Evolutionary conservation across 306 rosid genomes (phyloP).

Genomic region (Lablab purpureus): DNA sequence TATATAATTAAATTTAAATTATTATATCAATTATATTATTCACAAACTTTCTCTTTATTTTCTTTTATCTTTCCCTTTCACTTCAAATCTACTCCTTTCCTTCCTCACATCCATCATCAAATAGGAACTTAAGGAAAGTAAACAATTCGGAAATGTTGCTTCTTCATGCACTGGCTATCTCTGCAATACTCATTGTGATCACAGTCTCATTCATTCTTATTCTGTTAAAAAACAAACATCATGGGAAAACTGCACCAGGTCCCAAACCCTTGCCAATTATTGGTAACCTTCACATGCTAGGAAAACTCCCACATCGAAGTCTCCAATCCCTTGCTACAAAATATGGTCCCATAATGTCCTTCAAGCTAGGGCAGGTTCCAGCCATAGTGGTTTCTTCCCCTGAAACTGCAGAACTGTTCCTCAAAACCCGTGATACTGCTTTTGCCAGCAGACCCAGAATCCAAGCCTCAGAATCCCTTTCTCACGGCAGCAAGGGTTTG

Average conservation of each 20-base stretch:
- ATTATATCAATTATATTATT: too few relatives aligned
- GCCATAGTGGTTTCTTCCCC: slow-evolving; percentile 52
- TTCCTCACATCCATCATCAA: too few relatives aligned
- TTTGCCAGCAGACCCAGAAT: slow-evolving; percentile 33
- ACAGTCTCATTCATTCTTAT: neutral
- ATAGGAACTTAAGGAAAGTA: too few relatives aligned
- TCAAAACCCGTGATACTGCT: slow-evolving; percentile 53
- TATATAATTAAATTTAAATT: too few relatives aligned
- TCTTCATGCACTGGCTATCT: neutral
- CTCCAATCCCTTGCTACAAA: slow-evolving; percentile 45
- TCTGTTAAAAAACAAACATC: neutral
- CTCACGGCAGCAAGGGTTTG: slow-evolving; percentile 36
- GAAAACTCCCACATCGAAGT: slow-evolving; percentile 41
- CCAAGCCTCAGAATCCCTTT: neutral
- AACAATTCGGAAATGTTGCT: neutral
- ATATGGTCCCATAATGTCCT: slow-evolving; percentile 58
- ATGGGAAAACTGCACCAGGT: slow-evolving; percentile 46
- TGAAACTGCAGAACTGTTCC: slow-evolving; percentile 54
- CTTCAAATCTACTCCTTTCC: too few relatives aligned
- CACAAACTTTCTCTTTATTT: too few relatives aligned
- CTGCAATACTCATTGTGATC: neutral
- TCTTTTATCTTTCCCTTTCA: too few relatives aligned
- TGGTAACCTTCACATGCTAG: slow-evolving; percentile 58
- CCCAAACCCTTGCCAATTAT: slow-evolving; percentile 48
- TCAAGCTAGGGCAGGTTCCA: slow-evolving; percentile 45